Percentiles rank a stretch among this genome's conserved stretches.
Conservation (phyloP, 345 rosid species). For the Eucalyptus dawsonii region DNA sequence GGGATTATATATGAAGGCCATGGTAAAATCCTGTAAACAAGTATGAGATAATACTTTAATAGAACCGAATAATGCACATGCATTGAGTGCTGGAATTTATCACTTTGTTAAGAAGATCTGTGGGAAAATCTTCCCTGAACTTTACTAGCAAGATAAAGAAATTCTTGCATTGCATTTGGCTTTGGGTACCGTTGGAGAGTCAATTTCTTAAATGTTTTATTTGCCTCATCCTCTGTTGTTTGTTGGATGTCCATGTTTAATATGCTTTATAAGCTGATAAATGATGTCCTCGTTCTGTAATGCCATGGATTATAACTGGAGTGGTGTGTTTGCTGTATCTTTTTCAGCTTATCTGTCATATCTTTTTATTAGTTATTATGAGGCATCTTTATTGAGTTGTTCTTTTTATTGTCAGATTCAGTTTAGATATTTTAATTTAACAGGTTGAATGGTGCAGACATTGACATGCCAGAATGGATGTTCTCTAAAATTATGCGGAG, state of each 20-base stretch:
- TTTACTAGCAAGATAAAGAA: not conserved
- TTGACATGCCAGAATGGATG: slow-evolving; percentile 87
- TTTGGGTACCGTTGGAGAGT: not conserved
- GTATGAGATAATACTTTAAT: not conserved
- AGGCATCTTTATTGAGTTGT: not conserved
- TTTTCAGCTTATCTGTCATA: not conserved
- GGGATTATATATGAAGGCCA: not conserved
- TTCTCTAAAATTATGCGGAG: slow-evolving; percentile 83
- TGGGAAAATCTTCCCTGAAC: not conserved
- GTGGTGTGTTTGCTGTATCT: not conserved
- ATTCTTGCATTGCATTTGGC: not conserved
- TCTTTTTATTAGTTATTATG: not conserved
- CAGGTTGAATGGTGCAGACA: slow-evolving; percentile 98
- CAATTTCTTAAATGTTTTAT: not conserved
- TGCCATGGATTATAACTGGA: not conserved
- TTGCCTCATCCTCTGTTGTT: not conserved
- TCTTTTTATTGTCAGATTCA: not conserved
- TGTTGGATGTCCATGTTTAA: not conserved
- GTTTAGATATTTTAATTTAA: slow-evolving; percentile 33
- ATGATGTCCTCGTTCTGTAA: not conserved
- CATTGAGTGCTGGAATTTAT: not conserved
- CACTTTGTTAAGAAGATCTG: not conserved
- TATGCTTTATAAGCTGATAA: not conserved
- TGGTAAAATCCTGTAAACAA: not conserved
- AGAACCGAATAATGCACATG: not conserved